These are phyloP conservation scores for Leishmania amazonensis DNA, from an alignment of 208 protist species.

Conservation along the genomic window DNA sequence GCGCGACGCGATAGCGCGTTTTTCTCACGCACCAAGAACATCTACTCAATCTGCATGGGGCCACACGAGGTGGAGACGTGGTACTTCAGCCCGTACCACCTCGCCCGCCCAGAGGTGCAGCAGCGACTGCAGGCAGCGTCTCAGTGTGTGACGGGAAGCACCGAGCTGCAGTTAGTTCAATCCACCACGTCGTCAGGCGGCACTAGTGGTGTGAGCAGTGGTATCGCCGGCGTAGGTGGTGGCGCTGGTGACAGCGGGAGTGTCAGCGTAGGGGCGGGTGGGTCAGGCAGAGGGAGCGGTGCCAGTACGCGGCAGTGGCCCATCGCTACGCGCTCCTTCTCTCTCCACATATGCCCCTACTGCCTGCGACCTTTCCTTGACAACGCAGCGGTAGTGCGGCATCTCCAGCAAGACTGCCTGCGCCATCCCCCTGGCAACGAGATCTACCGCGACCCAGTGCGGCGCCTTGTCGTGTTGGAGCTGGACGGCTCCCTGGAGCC, in stretches of 20 bases:
- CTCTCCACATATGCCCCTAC: conserved; percentile 98
- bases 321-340: conserved; percentile 51
- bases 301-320: conserved; percentile 15
- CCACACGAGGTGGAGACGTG: conserved; percentile 96
- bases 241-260: conserved; percentile 11
- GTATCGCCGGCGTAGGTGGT: background rate
- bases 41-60: conserved; percentile 96
- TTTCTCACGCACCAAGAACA: conserved; percentile 96
- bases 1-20: conserved; percentile 86
- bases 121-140: conserved; percentile 55
- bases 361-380: conserved; percentile 96
- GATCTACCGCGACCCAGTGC: conserved; percentile 87
- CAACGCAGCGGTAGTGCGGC: conserved; percentile 75
- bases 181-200: conserved; percentile 3
- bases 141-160: conserved; percentile 48
- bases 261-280: background rate
- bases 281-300: background rate
- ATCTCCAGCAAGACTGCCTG: conserved; percentile 82
- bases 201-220: background rate
- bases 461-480: conserved; percentile 95
- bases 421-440: conserved; percentile 92
- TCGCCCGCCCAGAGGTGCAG: conserved; percentile 74
- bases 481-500: conserved; percentile 97
- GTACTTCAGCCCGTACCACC: conserved; percentile 98
- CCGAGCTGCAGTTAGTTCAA: conserved; percentile 52